phyloP scores from a whole-genome alignment of 805 yeast species.

The Kodamaea restingae region DNA sequence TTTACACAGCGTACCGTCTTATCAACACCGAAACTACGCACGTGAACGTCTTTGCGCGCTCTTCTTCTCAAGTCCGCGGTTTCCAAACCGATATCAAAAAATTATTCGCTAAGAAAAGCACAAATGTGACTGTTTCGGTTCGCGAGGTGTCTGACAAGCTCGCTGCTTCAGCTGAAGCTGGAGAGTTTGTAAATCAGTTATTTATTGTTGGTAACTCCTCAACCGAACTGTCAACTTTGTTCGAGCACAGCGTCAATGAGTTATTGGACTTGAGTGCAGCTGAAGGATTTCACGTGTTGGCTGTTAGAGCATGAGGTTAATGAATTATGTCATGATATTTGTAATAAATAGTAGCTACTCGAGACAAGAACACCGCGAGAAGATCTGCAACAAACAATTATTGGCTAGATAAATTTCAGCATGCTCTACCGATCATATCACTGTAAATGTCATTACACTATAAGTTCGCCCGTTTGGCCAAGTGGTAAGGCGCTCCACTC shows the following conservation, averaged over 20 bases:
- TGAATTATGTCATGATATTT: no score
- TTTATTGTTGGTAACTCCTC: constrained; percentile 23
- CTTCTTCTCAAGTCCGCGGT: constrained; percentile 14
- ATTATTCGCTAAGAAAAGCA: constrained; percentile 9
- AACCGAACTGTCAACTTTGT: constrained; percentile 9
- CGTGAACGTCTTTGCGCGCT: constrained; percentile 20
- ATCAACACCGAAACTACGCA: constrained; percentile 8
- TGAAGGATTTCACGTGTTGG: constrained; percentile 24
- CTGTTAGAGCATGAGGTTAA: constrained; percentile 11
- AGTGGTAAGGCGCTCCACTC: constrained; percentile 55
- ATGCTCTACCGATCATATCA: no score
- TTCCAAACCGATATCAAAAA: constrained; percentile 11
- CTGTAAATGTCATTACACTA: no score
- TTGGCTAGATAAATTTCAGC: no score
- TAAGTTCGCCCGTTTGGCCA: constrained; percentile 44
- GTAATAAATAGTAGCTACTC: no score
- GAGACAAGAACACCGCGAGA: no score
- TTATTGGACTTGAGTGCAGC: constrained; percentile 20
- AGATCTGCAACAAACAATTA: no score
- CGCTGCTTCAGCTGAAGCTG: constrained; percentile 11
- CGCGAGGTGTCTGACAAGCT: constrained; percentile 17
- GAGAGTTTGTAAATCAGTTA: constrained; percentile 17
- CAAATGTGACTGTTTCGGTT: constrained; percentile 12
- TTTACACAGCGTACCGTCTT: constrained; percentile 25
- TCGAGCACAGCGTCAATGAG: constrained; percentile 20